These are phyloP conservation scores for Glycyrrhiza uralensis DNA, from an alignment of 306 rosid genomes.

Conservation along the genomic window DNA sequence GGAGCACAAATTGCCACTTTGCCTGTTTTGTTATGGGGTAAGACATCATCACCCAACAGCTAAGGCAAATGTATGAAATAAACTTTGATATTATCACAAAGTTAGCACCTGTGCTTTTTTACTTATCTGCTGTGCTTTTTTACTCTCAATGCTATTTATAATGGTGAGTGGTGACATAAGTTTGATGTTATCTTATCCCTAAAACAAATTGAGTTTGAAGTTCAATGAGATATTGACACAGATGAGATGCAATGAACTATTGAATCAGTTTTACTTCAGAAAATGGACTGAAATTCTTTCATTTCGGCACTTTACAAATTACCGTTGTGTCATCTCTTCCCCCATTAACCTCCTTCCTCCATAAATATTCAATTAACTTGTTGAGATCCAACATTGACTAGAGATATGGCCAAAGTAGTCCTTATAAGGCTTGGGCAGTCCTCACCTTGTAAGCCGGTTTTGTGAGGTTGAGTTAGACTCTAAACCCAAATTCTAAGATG, in stretches of 20 bases:
- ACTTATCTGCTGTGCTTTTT: not conserved
- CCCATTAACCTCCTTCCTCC: not conserved
- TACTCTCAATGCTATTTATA: not conserved
- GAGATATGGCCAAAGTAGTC: too few relatives aligned
- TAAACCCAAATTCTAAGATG: too few relatives aligned
- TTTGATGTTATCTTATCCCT: not conserved
- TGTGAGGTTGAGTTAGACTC: too few relatives aligned
- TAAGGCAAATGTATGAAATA: conserved; percentile 8
- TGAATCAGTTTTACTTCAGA: conserved; percentile 5
- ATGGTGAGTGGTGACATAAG: not conserved
- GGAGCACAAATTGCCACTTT: conserved; percentile 44
- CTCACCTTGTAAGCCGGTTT: too few relatives aligned
- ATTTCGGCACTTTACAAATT: not conserved
- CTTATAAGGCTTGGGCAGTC: too few relatives aligned
- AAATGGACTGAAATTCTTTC: conserved; percentile 4
- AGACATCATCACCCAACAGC: conserved; percentile 31
- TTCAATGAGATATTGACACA: not conserved
- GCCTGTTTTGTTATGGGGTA: conserved; percentile 89
- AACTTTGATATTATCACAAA: not conserved
- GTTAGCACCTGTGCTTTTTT: not conserved
- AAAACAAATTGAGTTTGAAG: not conserved
- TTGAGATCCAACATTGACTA: too few relatives aligned
- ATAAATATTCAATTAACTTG: not conserved
- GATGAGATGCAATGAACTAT: not conserved
- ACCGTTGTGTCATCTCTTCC: not conserved